Base-by-base conservation (phyloP, 306 rosid genomes). In the Casuarina equisetifolia region DNA sequence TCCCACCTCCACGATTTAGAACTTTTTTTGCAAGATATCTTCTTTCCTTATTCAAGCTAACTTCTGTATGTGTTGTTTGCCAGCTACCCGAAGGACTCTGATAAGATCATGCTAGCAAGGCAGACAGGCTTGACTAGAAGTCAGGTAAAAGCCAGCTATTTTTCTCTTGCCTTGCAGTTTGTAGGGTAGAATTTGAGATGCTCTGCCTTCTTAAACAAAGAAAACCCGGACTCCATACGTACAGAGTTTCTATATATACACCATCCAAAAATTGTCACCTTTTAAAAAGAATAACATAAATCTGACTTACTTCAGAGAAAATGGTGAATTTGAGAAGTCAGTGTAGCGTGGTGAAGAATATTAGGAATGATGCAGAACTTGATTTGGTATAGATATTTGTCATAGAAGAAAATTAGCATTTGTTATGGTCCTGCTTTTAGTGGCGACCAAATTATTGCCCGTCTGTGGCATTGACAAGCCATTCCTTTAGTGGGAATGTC, bases 61-160 rank as follows among this genome's bases (percentile, higher is more conserved):
- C 54, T 40, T 76, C 35, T 63, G 8, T 15, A 45, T 61, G 69
- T 61, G 20, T 80, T 68, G 52, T 75, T 81, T 74, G 46, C 39
- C 86, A 92, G 93, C 78, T 92, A 92, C 48, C 97, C 97, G 3
- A 92, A 92, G 85, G 97, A 92, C 78, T 92, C 97, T 71, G 97
- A 92, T 66, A 92, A 92, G 91, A 90, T 80, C 83, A 87, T 88
- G 95, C 90, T 92, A 64, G 97, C 97, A 57, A 84, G 97, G 86
- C 95, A 88, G 84, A 88, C 95, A 46, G 97, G 97, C 71, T 86
- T 92, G 82, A 85, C 91, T 74, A 87, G 95, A 88, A 90, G 93
- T 84, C 97, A 92, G 97, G 97, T 92, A 84, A 72, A 71, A 73
- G 11, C 44, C 62, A 78, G 35, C 62, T 45, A 69, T 39, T 42